Evolutionary conservation across 2,329 filamentous ascomycete genomes (phyloP), one percentile per base, ranked within the genome.

Genomic region (Scopulariopsis brevicaulis): DNA sequence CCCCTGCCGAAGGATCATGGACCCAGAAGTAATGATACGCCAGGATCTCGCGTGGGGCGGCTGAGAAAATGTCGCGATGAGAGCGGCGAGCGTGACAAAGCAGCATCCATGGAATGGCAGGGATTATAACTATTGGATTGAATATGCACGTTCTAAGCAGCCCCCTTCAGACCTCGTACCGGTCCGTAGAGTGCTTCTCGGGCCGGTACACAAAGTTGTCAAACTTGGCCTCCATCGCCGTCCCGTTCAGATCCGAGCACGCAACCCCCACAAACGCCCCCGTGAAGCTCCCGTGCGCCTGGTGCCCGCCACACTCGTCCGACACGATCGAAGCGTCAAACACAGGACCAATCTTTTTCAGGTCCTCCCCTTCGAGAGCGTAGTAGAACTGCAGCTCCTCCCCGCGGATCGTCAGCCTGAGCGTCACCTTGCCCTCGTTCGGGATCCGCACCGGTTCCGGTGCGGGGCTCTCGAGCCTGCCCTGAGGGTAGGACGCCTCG

Each of bases 301-400:
- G 75, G 60, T 85, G 81, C 0, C 82, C 82, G 11, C 82, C 82
- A 59, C 82, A 85, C 69, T 86, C 83, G 63, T 86, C 83, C 12
- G 76, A 81, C 8, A 85, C 60, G 15, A 85, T 78, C 7, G 79
- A 80, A 0, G 82, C 82, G 62, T 85, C 80, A 52, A 78, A 77
- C 1, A 81, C 76, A 0, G 78, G 78, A 0, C 82, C 82, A 54
- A 85, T 71, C 60, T 74, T 68, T 64, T 73, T 71, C 60, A 81
- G 60, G 28, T 72, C 63, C 12, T 69, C 70, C 0, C 71, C 75
- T 25, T 75, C 75, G 0, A 83, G 65, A 0, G 77, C 76, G 57
- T 84, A 85, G 54, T 63, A 80, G 60, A 85, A 85, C 65, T 83
- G 81, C 61, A 85, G 64, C 22, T 70, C 64, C 10, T 67, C 67